Evolutionary conservation across 1,139 yeast species (phyloP), one percentile per base, ranked within the genome.

Genomic region (Scheffersomyces stambukii): DNA sequence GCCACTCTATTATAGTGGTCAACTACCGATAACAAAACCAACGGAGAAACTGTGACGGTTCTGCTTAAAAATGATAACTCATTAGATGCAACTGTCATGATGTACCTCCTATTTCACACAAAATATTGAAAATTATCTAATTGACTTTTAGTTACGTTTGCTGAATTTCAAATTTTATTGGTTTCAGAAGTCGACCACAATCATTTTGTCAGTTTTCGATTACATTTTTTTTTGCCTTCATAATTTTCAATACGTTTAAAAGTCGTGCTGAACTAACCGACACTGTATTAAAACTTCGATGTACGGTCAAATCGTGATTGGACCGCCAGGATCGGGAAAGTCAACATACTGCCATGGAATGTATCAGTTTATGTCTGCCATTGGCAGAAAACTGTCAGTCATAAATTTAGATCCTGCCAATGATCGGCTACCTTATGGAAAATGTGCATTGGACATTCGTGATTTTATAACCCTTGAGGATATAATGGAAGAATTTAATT

Each of bases 271-370:
- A n/a, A n/a, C n/a, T n/a, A n/a, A n/a, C n/a, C n/a, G n/a, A n/a
- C n/a, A n/a, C n/a, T n/a, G n/a, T n/a, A n/a, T 9, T 6, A 19
- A 13, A 10, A n/a, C 16, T 18, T 11, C 14, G 3, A 66, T 67
- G 64, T 89, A 85, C 54, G 96, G 95, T 3, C 96, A 91, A 56
- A 75, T 91, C 13, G 91, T 91, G 9, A 85, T 93, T 20, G 99
- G 99, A 0, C 97, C 98, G 0, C 98, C 99, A 0, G 99, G 98
- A 2, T 74, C 95, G 0, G 99, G 99, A 2, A 93, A 93, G 50
- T 85, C 96, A 0, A 93, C 98, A 0, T 93, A 85, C 52, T 88
- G 97, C 51, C 68, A 78, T 52, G 98, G 98, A 16, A 76, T 91
- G 79, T 73, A 74, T 44, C 97, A 91, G 64, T 91, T 93, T 52